phyloP scores from a whole-genome alignment of 1,284 basidiomycete genomes.

The Rhodotorula sp. region DNA sequence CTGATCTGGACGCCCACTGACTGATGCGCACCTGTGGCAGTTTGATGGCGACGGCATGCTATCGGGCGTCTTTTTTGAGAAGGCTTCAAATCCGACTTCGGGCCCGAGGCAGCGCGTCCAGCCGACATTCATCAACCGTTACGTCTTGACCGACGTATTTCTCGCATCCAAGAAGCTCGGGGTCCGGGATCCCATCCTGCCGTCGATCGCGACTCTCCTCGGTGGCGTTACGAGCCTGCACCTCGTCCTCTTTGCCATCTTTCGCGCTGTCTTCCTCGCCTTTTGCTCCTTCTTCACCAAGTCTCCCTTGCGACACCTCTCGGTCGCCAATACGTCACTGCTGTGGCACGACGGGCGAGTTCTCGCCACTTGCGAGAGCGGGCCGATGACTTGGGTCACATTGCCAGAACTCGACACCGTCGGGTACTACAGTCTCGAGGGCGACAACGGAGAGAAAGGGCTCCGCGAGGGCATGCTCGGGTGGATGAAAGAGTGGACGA shows the following conservation, averaged over 20 bases:
- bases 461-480: constrained; percentile 40
- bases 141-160: constrained; percentile 50
- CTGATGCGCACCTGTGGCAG: constrained; percentile 38
- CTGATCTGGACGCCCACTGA: constrained; percentile 13
- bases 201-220: constrained; percentile 55
- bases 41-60: constrained; percentile 56
- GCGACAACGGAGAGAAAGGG: constrained; percentile 38
- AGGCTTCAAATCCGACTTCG: constrained; percentile 14
- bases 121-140: constrained; percentile 49
- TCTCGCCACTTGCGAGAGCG: constrained; percentile 55
- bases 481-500: constrained; percentile 54
- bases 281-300: constrained; percentile 48
- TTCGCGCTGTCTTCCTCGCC: constrained; percentile 49
- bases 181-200: constrained; percentile 50
- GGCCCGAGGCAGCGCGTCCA: constrained; percentile 2
- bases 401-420: constrained; percentile 54
- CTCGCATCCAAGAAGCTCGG: constrained; percentile 46
- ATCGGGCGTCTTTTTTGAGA: constrained; percentile 53
- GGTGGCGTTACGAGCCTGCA: constrained; percentile 51
- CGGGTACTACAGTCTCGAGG: constrained; percentile 49
- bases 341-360: constrained; percentile 53
- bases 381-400: constrained; percentile 52
- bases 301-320: constrained; percentile 48
- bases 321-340: constrained; percentile 54
- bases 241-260: constrained; percentile 49